These are phyloP conservation scores for Piloderma croceum DNA, from an alignment of 768 basidiomycete species.

Conservation along the genomic window DNA sequence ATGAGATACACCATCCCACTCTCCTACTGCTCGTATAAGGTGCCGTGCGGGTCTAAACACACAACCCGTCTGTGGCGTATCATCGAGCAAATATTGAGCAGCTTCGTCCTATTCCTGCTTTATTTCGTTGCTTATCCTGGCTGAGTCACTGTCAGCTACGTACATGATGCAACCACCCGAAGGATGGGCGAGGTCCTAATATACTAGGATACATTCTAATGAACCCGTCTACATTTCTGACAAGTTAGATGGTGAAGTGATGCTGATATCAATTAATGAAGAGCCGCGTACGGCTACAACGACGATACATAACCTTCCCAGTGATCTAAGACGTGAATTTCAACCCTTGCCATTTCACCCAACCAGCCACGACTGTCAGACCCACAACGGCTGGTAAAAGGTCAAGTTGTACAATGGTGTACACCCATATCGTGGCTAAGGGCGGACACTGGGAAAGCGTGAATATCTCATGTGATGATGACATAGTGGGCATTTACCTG, in stretches of 20 bases:
- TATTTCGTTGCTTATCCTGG: background rate
- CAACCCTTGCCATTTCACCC: constrained; percentile 59
- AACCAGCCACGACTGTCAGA: constrained; percentile 47
- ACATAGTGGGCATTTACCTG: constrained; percentile 44
- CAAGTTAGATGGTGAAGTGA: no score
- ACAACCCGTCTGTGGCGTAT: constrained; percentile 67
- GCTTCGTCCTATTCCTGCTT: background rate
- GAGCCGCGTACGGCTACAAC: no score
- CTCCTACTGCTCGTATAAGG: constrained; percentile 62
- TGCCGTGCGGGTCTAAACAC: constrained; percentile 60
- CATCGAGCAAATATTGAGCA: constrained; percentile 58
- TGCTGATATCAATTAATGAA: no score
- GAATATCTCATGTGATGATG: constrained; percentile 1
- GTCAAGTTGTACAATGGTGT: constrained; percentile 64
- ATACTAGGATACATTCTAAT: no score
- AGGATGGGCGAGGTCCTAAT: no score
- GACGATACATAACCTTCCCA: no score
- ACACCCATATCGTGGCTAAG: constrained; percentile 74
- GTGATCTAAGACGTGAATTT: constrained; percentile 37
- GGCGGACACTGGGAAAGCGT: constrained; percentile 56
- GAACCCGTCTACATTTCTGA: no score
- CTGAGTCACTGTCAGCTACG: no score
- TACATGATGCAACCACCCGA: no score
- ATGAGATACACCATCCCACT: background rate
- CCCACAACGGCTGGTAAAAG: constrained; percentile 56